Percentiles rank a stretch among this genome's conserved stretches.
Evolutionary conservation across 2,329 filamentous ascomycete genomes (phyloP).

Genomic region (Ophiostoma sp.): DNA sequence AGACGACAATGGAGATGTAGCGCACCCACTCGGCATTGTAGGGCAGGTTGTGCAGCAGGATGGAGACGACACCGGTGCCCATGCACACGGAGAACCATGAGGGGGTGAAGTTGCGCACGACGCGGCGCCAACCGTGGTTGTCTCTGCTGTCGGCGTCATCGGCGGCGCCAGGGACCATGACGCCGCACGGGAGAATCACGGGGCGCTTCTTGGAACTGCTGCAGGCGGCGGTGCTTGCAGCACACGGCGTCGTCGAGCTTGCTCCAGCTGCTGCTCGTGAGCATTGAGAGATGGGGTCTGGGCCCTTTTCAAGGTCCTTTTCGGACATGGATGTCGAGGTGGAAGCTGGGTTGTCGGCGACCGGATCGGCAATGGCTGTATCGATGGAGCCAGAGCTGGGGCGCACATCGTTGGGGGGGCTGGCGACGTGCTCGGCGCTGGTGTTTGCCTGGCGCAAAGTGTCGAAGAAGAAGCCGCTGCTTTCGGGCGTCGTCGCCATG

Average conservation of each 20-base stretch:
- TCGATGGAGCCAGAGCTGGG: neutral
- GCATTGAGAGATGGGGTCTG: neutral
- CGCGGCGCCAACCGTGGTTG: slow-evolving; percentile 32
- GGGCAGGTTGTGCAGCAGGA: slow-evolving; percentile 53
- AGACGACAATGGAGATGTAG: slow-evolving; percentile 51
- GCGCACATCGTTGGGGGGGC: neutral
- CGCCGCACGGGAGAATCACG: slow-evolving; percentile 1
- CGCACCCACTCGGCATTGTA: slow-evolving; percentile 49
- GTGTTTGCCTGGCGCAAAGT: slow-evolving; percentile 18
- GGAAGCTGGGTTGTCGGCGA: neutral
- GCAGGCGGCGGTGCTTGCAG: neutral
- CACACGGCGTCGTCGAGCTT: neutral
- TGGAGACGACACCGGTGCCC: slow-evolving; percentile 59
- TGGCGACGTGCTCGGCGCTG: slow-evolving; percentile 4
- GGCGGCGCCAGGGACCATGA: neutral
- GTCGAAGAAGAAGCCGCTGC: slow-evolving; percentile 19
- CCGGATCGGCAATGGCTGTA: slow-evolving; percentile 3
- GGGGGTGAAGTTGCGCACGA: slow-evolving; percentile 42
- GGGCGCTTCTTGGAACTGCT: slow-evolving; percentile 5
- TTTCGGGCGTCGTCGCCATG: neutral
- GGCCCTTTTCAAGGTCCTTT: neutral
- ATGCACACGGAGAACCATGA: slow-evolving; percentile 52
- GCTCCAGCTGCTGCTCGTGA: neutral
- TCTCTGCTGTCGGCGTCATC: slow-evolving; percentile 21
- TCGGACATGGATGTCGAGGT: neutral